Evolutionary conservation across 2,329 filamentous ascomycete species (phyloP).

Genomic region (Claviceps capensis): DNA sequence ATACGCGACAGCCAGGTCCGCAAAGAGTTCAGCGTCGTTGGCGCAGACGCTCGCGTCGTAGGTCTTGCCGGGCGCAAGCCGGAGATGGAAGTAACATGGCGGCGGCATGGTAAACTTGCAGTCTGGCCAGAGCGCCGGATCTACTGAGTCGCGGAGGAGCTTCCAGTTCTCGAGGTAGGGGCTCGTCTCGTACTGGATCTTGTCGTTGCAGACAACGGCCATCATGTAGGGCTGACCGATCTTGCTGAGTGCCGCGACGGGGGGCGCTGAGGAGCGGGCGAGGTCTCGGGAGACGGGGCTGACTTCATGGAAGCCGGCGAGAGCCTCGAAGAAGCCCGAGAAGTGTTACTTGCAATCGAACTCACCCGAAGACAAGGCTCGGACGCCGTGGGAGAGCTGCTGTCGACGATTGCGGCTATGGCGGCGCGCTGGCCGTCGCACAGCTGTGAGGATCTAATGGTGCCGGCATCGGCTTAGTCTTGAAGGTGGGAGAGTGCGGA

Average conservation of each 20-base stretch:
- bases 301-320: constrained; percentile 25
- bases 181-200: constrained; percentile 26
- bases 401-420: constrained; percentile 49
- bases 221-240: constrained; percentile 24
- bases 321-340: constrained; percentile 34
- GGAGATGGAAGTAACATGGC: constrained; percentile 52
- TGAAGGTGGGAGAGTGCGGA: constrained; percentile 42
- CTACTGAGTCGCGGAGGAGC: constrained; percentile 28
- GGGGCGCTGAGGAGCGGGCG: constrained; percentile 22
- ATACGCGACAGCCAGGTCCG: constrained; percentile 41
- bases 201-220: constrained; percentile 27
- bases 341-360: constrained; percentile 42
- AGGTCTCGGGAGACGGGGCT: constrained; percentile 25
- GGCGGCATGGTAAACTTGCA: constrained; percentile 57
- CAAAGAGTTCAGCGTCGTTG: constrained; percentile 41
- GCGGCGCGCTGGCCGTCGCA: constrained; percentile 44
- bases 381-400: constrained; percentile 49
- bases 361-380: constrained; percentile 55
- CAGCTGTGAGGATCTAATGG: constrained; percentile 29
- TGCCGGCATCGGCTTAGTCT: constrained; percentile 33
- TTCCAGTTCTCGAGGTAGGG: constrained; percentile 31
- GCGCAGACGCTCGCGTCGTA: constrained; percentile 38
- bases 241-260: constrained; percentile 25
- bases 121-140: constrained; percentile 44
- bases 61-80: constrained; percentile 35